Percentiles rank a stretch among this genome's conserved stretches.
These are phyloP conservation scores for Hypoxylon sp. DNA, from an alignment of 2,329 filamentous ascomycete genomes.

Conservation along the genomic window DNA sequence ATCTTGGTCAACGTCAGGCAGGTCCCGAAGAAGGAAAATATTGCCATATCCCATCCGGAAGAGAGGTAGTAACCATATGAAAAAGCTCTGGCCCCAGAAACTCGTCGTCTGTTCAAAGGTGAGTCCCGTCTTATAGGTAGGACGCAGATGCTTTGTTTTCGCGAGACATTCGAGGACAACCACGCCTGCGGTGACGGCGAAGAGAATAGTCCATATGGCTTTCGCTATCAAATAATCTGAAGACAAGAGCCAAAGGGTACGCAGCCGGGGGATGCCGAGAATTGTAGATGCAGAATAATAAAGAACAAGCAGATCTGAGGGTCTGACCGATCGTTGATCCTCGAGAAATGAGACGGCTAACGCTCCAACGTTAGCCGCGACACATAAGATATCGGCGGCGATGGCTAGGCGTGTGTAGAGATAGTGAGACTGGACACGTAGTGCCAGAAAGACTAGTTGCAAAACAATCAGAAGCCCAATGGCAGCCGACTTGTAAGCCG, in stretches of 20 bases:
- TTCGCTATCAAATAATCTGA: background rate
- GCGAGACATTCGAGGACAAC: background rate
- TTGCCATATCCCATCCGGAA: slow-evolving; percentile 7
- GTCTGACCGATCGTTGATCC: slow-evolving; percentile 8
- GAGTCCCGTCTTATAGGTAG: background rate
- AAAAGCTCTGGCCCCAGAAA: slow-evolving; percentile 4
- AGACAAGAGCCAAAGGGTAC: slow-evolving; percentile 2
- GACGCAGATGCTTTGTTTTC: background rate
- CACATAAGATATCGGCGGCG: background rate
- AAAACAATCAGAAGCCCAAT: background rate
- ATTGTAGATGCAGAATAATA: background rate
- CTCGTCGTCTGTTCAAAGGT: slow-evolving; percentile 6
- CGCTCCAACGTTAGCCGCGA: slow-evolving; percentile 9
- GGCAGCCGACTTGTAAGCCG: background rate
- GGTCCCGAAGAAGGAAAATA: slow-evolving; percentile 3
- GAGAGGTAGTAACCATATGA: slow-evolving; percentile 12
- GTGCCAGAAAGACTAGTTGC: background rate
- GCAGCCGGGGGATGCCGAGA: slow-evolving; percentile 3
- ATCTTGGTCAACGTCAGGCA: slow-evolving; percentile 3
- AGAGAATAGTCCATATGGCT: background rate
- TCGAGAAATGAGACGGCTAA: slow-evolving; percentile 9
- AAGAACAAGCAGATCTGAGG: slow-evolving; percentile 2
- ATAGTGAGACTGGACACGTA: background rate
- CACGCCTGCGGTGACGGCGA: background rate
- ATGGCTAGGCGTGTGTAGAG: background rate